A percentile compares a stretch with the other conserved stretches of the same genome.
Evolutionary conservation across 192 early-diverging fungal genomes (phyloP).

Genomic region (Backusella tuberculispora): DNA sequence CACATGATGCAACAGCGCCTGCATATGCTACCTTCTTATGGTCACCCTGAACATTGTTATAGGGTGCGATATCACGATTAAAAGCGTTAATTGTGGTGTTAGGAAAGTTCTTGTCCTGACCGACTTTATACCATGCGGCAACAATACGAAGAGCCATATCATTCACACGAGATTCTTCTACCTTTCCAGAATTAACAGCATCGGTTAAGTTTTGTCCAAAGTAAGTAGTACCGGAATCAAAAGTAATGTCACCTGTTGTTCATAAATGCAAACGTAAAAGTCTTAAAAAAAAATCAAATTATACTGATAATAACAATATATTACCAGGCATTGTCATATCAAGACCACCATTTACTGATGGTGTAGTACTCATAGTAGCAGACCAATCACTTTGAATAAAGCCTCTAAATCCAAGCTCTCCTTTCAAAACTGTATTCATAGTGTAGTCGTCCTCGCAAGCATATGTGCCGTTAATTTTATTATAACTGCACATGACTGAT

Average conservation of each 20-base stretch:
- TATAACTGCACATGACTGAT: conserved; percentile 67
- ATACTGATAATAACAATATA: not conserved
- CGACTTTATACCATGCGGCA: conserved; percentile 18
- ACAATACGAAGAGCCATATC: conserved; percentile 29
- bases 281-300: not conserved
- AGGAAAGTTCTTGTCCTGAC: conserved; percentile 15
- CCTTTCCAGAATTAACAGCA: conserved; percentile 12
- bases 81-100: not conserved
- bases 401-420: conserved; percentile 55
- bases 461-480: conserved; percentile 54
- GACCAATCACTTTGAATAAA: conserved; percentile 52
- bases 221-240: not conserved
- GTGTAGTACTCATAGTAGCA: conserved; percentile 37
- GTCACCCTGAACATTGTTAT: conserved; percentile 17
- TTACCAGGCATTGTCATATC: conserved; percentile 69
- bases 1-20: conserved; percentile 25
- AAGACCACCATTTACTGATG: conserved; percentile 41
- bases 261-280: not conserved
- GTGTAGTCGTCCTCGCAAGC: conserved; percentile 52
- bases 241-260: not conserved
- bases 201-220: conserved; percentile 24
- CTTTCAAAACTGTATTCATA: conserved; percentile 50
- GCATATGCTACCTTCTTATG: conserved; percentile 19
- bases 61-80: not conserved
- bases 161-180: conserved; percentile 5